Percentiles rank a stretch among this genome's conserved stretches.
These are phyloP conservation scores for Anethum foeniculum DNA, from an alignment of 140 eudicot genomes.

Conservation along the genomic window DNA sequence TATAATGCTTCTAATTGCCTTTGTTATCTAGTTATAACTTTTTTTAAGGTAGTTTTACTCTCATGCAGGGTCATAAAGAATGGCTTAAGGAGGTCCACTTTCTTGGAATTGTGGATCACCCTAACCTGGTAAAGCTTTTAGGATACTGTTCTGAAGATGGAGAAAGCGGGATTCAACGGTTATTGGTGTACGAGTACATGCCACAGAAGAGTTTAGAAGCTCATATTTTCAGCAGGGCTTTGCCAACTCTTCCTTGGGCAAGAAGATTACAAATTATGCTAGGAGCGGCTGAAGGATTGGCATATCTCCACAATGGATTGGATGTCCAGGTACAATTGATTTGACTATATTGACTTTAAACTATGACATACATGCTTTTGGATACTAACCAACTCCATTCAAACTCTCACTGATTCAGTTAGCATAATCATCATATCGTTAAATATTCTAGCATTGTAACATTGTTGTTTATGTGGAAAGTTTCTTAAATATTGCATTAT, in stretches of 20 bases:
- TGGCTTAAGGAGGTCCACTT: slow-evolving; percentile 92
- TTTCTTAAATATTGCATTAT: background rate
- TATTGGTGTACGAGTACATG: slow-evolving; percentile 89
- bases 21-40: background rate
- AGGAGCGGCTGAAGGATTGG: slow-evolving; percentile 90
- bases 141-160: slow-evolving; percentile 88
- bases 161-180: slow-evolving; percentile 73
- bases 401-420: background rate
- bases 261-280: slow-evolving; percentile 67
- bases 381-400: background rate
- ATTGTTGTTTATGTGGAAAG: background rate
- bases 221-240: slow-evolving; percentile 57
- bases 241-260: slow-evolving; percentile 61
- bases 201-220: slow-evolving; percentile 68
- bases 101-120: slow-evolving; percentile 83
- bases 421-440: background rate
- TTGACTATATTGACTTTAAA: background rate
- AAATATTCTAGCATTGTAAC: background rate
- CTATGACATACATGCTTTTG: background rate
- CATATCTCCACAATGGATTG: slow-evolving; percentile 69
- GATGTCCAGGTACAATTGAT: slow-evolving; percentile 55
- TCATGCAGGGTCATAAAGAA: slow-evolving; percentile 85
- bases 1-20: background rate
- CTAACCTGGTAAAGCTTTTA: slow-evolving; percentile 83
- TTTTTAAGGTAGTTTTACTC: slow-evolving; percentile 1